Percentiles rank a stretch among this genome's conserved stretches.
Evolutionary conservation across 345 rosid genomes (phyloP).

Genomic region (Brassica napus): DNA sequence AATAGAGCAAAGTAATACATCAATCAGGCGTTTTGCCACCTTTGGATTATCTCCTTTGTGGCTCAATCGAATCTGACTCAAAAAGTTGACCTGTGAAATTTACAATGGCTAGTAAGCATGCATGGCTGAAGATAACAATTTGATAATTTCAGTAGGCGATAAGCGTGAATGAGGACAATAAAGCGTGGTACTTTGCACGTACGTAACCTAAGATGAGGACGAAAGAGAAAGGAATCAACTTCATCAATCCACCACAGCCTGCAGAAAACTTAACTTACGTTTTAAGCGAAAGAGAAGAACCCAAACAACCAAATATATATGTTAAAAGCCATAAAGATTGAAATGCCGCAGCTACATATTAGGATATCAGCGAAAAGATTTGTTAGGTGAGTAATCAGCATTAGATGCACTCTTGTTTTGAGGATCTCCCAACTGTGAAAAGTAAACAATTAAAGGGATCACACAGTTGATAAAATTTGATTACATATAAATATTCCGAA

Average conservation of each 20-base stretch:
- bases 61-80: conserved; percentile 76
- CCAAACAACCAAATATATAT: conserved; percentile 2
- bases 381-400: no score
- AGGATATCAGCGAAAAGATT: no score
- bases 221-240: conserved; percentile 86
- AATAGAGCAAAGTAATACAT: no score
- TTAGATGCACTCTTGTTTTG: no score
- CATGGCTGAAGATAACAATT: no score
- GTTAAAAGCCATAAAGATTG: no score
- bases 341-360: no score
- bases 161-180: conserved; percentile 42
- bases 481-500: not conserved
- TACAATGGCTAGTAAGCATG: conserved; percentile 9
- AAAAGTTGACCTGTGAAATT: conserved; percentile 73
- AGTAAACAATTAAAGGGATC: no score
- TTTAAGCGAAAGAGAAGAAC: conserved; percentile 19
- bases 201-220: conserved; percentile 81
- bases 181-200: conserved; percentile 88
- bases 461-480: no score
- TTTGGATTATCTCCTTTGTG: conserved; percentile 55
- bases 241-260: conserved; percentile 90
- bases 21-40: no score
- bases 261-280: conserved; percentile 11
- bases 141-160: no score
- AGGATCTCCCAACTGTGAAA: no score